These are phyloP conservation scores for Talaromyces liani DNA, from an alignment of 495 filamentous ascomycete species.

Conservation along the genomic window DNA sequence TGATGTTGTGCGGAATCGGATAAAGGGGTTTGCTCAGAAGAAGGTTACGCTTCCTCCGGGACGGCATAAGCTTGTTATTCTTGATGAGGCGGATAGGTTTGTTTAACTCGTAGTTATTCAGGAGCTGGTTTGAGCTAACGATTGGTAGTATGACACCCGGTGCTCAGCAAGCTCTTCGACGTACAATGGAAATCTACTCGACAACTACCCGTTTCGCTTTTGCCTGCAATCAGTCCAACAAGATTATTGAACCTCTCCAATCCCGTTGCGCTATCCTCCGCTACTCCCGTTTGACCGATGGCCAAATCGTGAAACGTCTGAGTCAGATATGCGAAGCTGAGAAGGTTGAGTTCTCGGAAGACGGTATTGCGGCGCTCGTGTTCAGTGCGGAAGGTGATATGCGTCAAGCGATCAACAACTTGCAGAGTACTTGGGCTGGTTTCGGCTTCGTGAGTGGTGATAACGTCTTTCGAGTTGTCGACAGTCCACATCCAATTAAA, in stretches of 20 bases:
- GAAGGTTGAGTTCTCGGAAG: conserved; percentile 78
- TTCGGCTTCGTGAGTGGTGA: conserved; percentile 96
- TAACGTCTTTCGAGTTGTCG: conserved; percentile 97
- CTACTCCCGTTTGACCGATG: conserved; percentile 86
- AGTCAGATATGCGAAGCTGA: conserved; percentile 90
- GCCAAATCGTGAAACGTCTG: conserved; percentile 81
- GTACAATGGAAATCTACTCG: conserved; percentile 99
- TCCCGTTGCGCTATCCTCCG: conserved; percentile 94
- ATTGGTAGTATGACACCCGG: conserved; percentile 77
- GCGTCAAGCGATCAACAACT: conserved; percentile 98
- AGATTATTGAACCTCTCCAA: conserved; percentile 98
- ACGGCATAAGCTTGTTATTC: conserved; percentile 91
- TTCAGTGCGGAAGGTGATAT: conserved; percentile 98
- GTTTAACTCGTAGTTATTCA: not conserved
- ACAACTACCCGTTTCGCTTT: conserved; percentile 96
- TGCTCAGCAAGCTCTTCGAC: conserved; percentile 88
- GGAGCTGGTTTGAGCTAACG: not conserved
- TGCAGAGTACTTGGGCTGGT: conserved; percentile 91
- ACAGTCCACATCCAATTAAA: conserved; percentile 94
- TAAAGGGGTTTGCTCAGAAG: conserved; percentile 98
- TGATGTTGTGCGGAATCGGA: conserved; percentile 96
- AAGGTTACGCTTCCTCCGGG: conserved; percentile 92
- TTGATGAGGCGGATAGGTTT: conserved; percentile 92
- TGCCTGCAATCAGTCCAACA: conserved; percentile 97
- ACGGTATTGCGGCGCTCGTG: conserved; percentile 89